These are phyloP conservation scores for Taiozyma sp. DNA, from an alignment of 1,139 yeast genomes.

Conservation along the genomic window DNA sequence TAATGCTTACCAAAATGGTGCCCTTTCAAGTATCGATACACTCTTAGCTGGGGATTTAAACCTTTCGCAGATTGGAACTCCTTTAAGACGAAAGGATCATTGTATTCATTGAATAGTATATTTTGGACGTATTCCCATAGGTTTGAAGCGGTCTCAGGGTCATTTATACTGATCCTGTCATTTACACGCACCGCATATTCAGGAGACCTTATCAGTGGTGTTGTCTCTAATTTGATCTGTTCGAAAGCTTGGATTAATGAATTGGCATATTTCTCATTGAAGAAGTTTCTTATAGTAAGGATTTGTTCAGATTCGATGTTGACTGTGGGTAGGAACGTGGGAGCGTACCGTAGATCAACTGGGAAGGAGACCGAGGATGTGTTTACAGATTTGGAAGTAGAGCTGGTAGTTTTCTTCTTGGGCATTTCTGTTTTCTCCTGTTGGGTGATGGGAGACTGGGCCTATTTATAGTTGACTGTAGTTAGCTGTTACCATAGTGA, in stretches of 20 bases:
- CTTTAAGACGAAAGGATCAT: slow-evolving; percentile 23
- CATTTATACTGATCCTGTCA: slow-evolving; percentile 43
- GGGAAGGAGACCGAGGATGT: slow-evolving; percentile 1
- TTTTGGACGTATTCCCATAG: slow-evolving; percentile 41
- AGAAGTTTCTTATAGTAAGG: slow-evolving; percentile 40
- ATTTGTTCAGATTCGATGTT: slow-evolving; percentile 33
- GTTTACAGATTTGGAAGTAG: neutral
- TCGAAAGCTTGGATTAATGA: slow-evolving; percentile 37
- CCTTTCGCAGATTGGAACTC: slow-evolving; percentile 42
- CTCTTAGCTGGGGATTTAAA: slow-evolving; percentile 50
- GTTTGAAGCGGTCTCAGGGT: slow-evolving; percentile 33
- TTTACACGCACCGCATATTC: slow-evolving; percentile 57
- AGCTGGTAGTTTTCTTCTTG: neutral
- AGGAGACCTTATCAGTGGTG: slow-evolving; percentile 43
- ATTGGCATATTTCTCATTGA: slow-evolving; percentile 37
- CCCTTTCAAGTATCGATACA: slow-evolving; percentile 52
- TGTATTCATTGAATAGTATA: slow-evolving; percentile 22
- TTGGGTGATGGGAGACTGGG: too few relatives aligned
- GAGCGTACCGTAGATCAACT: slow-evolving; percentile 1
- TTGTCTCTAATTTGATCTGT: slow-evolving; percentile 35
- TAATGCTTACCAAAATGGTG: slow-evolving; percentile 61
- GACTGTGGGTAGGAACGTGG: slow-evolving; percentile 3
- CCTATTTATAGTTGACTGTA: too few relatives aligned
- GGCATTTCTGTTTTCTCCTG: neutral
- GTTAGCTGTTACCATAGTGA: too few relatives aligned